A percentile compares a stretch with the other conserved stretches of the same genome.
phyloP scores from a whole-genome alignment of 352 stramenopile genomes.

The Phytophthora hibernalis region DNA sequence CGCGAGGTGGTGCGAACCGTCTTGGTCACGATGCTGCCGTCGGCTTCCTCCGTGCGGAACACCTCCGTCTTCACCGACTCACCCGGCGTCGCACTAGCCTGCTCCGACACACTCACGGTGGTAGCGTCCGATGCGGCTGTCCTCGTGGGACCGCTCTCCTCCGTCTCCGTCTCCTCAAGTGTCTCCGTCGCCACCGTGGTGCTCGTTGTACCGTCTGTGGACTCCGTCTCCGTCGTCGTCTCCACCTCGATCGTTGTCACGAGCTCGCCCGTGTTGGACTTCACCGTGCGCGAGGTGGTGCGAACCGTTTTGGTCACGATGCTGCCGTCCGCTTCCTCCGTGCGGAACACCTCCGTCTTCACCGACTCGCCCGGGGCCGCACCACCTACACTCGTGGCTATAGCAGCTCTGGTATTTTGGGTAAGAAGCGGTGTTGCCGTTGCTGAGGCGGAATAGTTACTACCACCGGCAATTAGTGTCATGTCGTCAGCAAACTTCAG shows the following conservation, averaged over 20 bases:
- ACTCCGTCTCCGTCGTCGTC: not conserved
- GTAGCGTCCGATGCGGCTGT: too few relatives aligned
- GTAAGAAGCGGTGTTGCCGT: too few relatives aligned
- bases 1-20: too few relatives aligned
- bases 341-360: not conserved
- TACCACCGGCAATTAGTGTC: conserved; percentile 5
- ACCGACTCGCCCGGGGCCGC: not conserved
- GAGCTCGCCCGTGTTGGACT: not conserved
- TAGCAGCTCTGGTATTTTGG: not conserved
- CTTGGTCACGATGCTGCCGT: too few relatives aligned
- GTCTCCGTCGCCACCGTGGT: not conserved
- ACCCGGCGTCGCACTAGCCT: too few relatives aligned
- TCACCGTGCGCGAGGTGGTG: not conserved
- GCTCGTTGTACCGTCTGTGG: not conserved
- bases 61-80: too few relatives aligned
- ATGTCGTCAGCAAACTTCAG: conserved; percentile 22
- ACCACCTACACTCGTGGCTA: not conserved
- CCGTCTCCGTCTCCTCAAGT: not conserved
- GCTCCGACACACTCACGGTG: too few relatives aligned
- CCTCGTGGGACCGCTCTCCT: not conserved
- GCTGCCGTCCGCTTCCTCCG: not conserved
- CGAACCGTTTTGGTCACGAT: not conserved
- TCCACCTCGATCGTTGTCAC: not conserved
- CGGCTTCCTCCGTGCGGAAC: too few relatives aligned
- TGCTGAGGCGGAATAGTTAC: not conserved